Evolutionary conservation across 2,329 filamentous ascomycete species (phyloP).

Genomic region (Rhexocercosporidium sp.): DNA sequence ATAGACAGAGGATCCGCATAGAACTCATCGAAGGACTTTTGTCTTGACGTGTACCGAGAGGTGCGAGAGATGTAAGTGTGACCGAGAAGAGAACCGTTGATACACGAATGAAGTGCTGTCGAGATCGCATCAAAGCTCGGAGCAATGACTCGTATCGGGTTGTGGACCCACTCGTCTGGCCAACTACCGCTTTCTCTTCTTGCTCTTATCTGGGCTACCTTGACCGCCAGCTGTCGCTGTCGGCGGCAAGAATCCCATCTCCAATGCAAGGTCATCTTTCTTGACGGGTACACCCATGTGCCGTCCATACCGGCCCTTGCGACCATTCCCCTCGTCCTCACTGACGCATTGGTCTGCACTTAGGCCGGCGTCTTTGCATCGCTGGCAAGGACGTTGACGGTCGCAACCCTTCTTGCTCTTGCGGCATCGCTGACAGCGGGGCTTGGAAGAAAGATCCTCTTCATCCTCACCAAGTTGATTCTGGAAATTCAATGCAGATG

Average conservation of each 20-base stretch:
- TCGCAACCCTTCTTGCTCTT: slow-evolving; percentile 99
- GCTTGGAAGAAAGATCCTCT: slow-evolving; percentile 92
- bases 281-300: slow-evolving; percentile 72
- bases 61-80: slow-evolving; percentile 28
- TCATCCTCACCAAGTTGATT: slow-evolving; percentile 71
- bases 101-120: slow-evolving; percentile 27
- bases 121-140: background rate
- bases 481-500: slow-evolving; percentile 68
- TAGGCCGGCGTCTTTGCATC: slow-evolving; percentile 95
- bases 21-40: slow-evolving; percentile 20
- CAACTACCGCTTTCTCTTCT: slow-evolving; percentile 69
- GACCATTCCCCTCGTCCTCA: slow-evolving; percentile 96
- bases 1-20: background rate
- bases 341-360: slow-evolving; percentile 93
- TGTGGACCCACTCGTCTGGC: slow-evolving; percentile 2
- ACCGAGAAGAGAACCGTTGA: slow-evolving; percentile 25
- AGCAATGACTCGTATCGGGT: slow-evolving; percentile 20
- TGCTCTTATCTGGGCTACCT: slow-evolving; percentile 60
- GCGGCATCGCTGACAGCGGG: slow-evolving; percentile 95
- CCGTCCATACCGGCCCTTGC: slow-evolving; percentile 87
- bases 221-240: slow-evolving; percentile 27
- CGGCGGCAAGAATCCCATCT: slow-evolving; percentile 39
- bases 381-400: slow-evolving; percentile 90
- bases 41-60: slow-evolving; percentile 28
- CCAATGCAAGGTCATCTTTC: slow-evolving; percentile 55